These are phyloP conservation scores for Echinosophora koreensis DNA, from an alignment of 306 rosid genomes.

Conservation along the genomic window DNA sequence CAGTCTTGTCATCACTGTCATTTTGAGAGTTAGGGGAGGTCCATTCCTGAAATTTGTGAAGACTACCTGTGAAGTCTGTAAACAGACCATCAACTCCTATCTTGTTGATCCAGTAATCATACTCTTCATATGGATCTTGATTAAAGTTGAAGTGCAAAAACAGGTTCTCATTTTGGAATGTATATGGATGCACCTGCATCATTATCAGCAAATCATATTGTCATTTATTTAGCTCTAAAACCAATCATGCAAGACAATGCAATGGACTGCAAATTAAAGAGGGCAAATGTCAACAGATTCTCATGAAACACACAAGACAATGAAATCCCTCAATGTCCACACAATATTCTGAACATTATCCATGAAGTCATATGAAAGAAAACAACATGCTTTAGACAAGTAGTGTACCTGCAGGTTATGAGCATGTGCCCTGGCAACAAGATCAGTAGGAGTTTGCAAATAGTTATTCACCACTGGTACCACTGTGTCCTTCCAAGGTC, in stretches of 20 bases:
- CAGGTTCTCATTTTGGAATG: slow-evolving; percentile 72
- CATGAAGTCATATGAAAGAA: slow-evolving; percentile 21
- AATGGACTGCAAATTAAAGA: slow-evolving; percentile 4
- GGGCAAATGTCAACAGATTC: slow-evolving; percentile 6
- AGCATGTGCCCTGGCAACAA: slow-evolving; percentile 84
- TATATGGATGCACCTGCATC: slow-evolving; percentile 92
- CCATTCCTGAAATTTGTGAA: slow-evolving; percentile 76
- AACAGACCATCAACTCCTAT: slow-evolving; percentile 90
- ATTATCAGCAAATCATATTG: slow-evolving; percentile 18
- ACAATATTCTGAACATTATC: background rate
- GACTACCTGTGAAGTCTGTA: slow-evolving; percentile 93
- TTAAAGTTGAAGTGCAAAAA: slow-evolving; percentile 71
- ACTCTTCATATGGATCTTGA: slow-evolving; percentile 83
- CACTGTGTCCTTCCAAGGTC: slow-evolving; percentile 93
- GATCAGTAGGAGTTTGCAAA: slow-evolving; percentile 66
- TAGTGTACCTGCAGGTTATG: slow-evolving; percentile 78
- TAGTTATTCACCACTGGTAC: slow-evolving; percentile 71
- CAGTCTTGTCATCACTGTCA: slow-evolving; percentile 44
- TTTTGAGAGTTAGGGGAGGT: slow-evolving; percentile 44
- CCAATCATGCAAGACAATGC: slow-evolving; percentile 6
- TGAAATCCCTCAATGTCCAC: background rate
- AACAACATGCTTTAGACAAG: slow-evolving; percentile 22
- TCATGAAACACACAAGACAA: slow-evolving; percentile 8
- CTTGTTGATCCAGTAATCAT: slow-evolving; percentile 75
- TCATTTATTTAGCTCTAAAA: slow-evolving; percentile 33